Conservation (phyloP, 2,329 filamentous ascomycete species). For the Ustilaginoidea virens region DNA sequence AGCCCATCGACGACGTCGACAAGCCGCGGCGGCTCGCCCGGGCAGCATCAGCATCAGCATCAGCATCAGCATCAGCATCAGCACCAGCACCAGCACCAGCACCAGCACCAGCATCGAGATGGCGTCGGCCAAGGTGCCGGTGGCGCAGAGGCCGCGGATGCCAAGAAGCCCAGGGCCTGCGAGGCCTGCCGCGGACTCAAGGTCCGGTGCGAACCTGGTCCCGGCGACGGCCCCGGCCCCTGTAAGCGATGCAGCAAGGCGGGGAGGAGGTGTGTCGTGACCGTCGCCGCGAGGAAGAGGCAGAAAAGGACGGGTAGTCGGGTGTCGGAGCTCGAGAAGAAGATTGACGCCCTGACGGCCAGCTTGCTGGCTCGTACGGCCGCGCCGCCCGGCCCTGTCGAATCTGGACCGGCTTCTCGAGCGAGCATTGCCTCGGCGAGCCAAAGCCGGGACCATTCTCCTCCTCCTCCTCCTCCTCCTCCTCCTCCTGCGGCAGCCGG, state of each 20-base stretch:
- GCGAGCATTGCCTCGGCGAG: too few relatives aligned
- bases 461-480: too few relatives aligned
- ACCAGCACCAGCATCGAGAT: slow-evolving; percentile 6
- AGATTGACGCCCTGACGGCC: slow-evolving; percentile 78
- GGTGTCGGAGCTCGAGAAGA: slow-evolving; percentile 81
- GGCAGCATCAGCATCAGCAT: too few relatives aligned
- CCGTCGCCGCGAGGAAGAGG: slow-evolving; percentile 57
- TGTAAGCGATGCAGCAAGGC: slow-evolving; percentile 71
- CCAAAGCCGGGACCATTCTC: too few relatives aligned
- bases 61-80: too few relatives aligned
- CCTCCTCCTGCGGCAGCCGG: slow-evolving; percentile 11
- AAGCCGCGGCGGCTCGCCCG: too few relatives aligned
- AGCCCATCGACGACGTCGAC: too few relatives aligned
- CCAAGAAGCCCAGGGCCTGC: slow-evolving; percentile 56
- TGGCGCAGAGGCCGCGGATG: slow-evolving; percentile 22
- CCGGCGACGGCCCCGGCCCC: slow-evolving; percentile 41
- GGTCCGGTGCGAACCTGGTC: slow-evolving; percentile 72
- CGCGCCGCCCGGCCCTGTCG: too few relatives aligned
- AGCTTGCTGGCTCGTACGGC: slow-evolving; percentile 47
- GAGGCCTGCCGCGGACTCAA: slow-evolving; percentile 63
- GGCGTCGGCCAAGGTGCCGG: slow-evolving; percentile 5
- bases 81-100: slow-evolving; percentile 7
- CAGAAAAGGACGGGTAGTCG: slow-evolving; percentile 86
- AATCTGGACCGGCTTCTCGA: too few relatives aligned
- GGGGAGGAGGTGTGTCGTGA: slow-evolving; percentile 61